These are phyloP conservation scores for Isatis lusitanica DNA, from an alignment of 441 rosid genomes.

Conservation along the genomic window DNA sequence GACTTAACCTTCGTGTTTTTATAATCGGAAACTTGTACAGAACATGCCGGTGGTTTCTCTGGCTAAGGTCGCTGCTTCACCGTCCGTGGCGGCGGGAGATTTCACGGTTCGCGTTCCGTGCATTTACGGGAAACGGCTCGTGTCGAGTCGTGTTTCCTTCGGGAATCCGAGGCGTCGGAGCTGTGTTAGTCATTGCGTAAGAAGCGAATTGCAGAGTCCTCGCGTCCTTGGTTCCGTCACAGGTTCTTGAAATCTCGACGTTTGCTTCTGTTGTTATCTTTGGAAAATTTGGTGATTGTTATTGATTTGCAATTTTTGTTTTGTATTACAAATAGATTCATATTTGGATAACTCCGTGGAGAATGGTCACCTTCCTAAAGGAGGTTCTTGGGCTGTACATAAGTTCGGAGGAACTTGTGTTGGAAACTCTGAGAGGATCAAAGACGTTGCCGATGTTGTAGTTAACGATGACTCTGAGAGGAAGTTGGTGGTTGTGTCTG, in stretches of 20 bases:
- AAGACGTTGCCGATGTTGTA: conserved; percentile 80
- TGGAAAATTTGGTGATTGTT: neutral
- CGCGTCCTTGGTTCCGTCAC: conserved; percentile 25
- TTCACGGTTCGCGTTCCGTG: conserved; percentile 26
- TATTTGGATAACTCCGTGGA: conserved; percentile 53
- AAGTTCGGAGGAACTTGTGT: conserved; percentile 98
- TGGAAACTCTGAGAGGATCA: conserved; percentile 81
- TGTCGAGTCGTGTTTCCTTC: conserved; percentile 23
- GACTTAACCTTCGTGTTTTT: neutral
- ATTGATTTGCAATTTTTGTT: conserved; percentile 1
- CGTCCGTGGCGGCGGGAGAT: conserved; percentile 11
- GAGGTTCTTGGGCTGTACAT: conserved; percentile 85
- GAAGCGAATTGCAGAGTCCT: conserved; percentile 28
- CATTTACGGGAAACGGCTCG: conserved; percentile 18
- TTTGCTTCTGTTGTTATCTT: neutral
- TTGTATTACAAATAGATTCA: conserved; percentile 38
- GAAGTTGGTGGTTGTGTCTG: conserved; percentile 92
- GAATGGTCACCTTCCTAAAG: conserved; percentile 58
- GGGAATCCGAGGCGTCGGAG: conserved; percentile 24
- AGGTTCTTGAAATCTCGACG: conserved; percentile 21
- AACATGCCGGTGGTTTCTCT: conserved; percentile 39
- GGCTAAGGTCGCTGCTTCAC: conserved; percentile 23
- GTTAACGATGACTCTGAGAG: conserved; percentile 61
- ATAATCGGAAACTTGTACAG: neutral
- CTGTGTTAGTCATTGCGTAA: conserved; percentile 10